phyloP scores from a whole-genome alignment of 176 grass and related monocot species.

The Triticum dicoccoides region DNA sequence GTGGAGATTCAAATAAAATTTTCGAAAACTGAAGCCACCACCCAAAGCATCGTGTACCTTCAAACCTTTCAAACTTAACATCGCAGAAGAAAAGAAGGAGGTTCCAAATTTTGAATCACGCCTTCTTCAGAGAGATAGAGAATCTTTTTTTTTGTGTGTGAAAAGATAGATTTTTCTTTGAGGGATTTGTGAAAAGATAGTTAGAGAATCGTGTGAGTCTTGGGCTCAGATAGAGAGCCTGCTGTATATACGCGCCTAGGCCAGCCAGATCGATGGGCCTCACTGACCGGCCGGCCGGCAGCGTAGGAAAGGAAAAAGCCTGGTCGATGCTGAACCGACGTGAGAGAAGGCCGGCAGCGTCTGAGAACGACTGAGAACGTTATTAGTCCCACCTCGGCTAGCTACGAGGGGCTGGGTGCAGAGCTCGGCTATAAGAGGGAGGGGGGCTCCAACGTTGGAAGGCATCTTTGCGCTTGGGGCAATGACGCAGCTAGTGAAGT shows the following conservation, averaged over 20 bases:
- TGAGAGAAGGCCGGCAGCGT: too few relatives aligned
- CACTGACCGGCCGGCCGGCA: neutral
- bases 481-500: constrained; percentile 69
- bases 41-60: neutral
- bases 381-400: constrained; percentile 1
- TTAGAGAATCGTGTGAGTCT: neutral
- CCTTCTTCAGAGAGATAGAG: too few relatives aligned
- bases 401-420: neutral
- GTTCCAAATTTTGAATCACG: too few relatives aligned
- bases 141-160: too few relatives aligned
- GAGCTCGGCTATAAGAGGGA: too few relatives aligned
- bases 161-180: too few relatives aligned
- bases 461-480: constrained; percentile 39
- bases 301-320: neutral
- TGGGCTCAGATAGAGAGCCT: neutral
- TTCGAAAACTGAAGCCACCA: neutral
- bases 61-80: neutral
- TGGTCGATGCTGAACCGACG: neutral
- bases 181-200: neutral
- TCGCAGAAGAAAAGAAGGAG: neutral
- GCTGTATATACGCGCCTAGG: neutral
- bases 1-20: neutral
- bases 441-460: accelerated
- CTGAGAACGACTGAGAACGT: neutral
- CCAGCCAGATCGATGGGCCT: neutral